Evolutionary conservation across 23 red algal species (phyloP).

Genomic region (Gracilariopsis chorda): DNA sequence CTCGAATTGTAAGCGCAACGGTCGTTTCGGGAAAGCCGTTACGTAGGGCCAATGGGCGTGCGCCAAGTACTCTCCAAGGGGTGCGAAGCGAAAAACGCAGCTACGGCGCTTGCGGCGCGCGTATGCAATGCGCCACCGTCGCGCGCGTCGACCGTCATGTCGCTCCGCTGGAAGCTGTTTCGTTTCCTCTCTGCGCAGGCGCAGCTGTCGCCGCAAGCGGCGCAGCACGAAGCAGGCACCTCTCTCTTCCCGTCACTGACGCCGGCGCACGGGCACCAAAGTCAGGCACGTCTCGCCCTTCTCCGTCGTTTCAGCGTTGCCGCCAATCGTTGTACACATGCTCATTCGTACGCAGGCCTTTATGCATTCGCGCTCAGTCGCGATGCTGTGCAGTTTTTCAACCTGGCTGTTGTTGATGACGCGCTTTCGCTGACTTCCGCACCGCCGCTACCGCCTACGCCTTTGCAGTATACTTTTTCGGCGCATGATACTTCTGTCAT

Average conservation of each 20-base stretch:
- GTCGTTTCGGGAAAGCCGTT: too few species aligned
- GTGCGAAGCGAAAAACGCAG: too few species aligned
- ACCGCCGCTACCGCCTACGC: conserved; percentile 7
- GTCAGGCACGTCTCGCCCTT: background rate
- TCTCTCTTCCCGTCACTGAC: conserved; percentile 31
- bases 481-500: conserved; percentile 25
- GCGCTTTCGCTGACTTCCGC: background rate
- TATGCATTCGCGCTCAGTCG: conserved; percentile 38
- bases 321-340: background rate
- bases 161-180: conserved; percentile 76
- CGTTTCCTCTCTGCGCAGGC: conserved; percentile 58
- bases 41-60: too few species aligned
- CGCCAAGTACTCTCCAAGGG: too few species aligned
- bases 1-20: too few species aligned
- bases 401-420: conserved; percentile 19
- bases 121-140: too few species aligned
- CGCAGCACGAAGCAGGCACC: background rate
- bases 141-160: background rate
- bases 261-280: background rate
- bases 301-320: conserved; percentile 41
- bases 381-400: conserved; percentile 51
- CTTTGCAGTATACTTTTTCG: conserved; percentile 34
- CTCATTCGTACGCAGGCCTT: background rate
- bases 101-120: too few species aligned
- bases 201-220: background rate